Evolutionary conservation across 2,329 filamentous ascomycete genomes (phyloP).

Genomic region (Penicillium digitatum): DNA sequence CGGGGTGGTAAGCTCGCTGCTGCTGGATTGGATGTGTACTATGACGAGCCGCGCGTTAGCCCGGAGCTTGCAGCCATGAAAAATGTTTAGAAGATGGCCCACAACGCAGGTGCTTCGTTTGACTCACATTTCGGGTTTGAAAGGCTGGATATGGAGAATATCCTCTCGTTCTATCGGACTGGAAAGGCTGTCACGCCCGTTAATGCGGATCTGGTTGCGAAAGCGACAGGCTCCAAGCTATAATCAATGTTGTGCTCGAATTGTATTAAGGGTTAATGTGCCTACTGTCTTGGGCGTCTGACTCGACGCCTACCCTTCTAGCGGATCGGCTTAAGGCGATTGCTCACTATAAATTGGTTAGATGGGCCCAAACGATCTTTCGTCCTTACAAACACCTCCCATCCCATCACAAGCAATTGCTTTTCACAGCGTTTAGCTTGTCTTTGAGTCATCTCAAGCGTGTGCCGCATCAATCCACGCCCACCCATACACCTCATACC

Average conservation of each 20-base stretch:
- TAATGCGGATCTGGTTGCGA: constrained; percentile 53
- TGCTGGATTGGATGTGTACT: constrained; percentile 54
- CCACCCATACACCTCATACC: not conserved
- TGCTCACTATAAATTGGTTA: not conserved
- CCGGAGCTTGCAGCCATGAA: constrained; percentile 35
- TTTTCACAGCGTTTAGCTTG: not conserved
- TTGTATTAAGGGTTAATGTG: not conserved
- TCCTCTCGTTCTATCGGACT: constrained; percentile 31
- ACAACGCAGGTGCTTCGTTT: constrained; percentile 49
- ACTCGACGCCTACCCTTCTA: not conserved
- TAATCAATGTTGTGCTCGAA: not conserved
- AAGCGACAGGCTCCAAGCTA: constrained; percentile 11
- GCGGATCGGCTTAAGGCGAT: not conserved
- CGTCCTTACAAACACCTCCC: not conserved
- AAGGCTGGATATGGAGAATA: constrained; percentile 46
- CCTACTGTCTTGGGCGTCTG: not conserved
- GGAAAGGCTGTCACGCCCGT: constrained; percentile 51
- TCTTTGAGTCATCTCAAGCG: not conserved
- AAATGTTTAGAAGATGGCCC: constrained; percentile 47
- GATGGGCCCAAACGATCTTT: not conserved
- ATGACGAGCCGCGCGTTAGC: constrained; percentile 52
- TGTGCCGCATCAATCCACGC: not conserved
- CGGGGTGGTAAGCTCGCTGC: constrained; percentile 46
- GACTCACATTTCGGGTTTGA: constrained; percentile 51
- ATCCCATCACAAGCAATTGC: not conserved